phyloP scores from a whole-genome alignment of 306 rosid genomes.

The Ammopiptanthus mongolicus region DNA sequence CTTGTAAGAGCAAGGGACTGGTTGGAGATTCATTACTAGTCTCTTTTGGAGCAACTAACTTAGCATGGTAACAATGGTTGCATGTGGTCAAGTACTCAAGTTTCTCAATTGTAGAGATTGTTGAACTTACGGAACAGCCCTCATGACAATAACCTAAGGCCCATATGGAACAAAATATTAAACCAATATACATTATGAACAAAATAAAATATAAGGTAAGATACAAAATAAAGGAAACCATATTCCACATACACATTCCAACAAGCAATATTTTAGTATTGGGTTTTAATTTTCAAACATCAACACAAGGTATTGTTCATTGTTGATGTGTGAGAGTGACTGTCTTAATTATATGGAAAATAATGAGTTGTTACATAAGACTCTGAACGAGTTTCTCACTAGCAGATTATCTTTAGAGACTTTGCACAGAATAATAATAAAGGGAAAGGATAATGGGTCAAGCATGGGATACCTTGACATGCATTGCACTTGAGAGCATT shows the following conservation, averaged over 20 bases:
- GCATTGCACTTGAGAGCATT: slow-evolving; percentile 61
- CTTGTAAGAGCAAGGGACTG: slow-evolving; percentile 65
- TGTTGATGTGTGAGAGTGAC: not conserved
- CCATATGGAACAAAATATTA: slow-evolving; percentile 25
- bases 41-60: slow-evolving; percentile 40
- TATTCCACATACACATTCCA: not conserved
- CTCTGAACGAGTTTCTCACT: not conserved
- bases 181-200: slow-evolving; percentile 1
- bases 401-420: not conserved
- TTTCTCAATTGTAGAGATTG: slow-evolving; percentile 36
- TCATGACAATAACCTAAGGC: slow-evolving; percentile 72
- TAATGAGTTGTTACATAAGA: not conserved
- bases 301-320: not conserved
- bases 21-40: slow-evolving; percentile 70
- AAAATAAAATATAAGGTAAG: not conserved
- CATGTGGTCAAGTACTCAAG: slow-evolving; percentile 49
- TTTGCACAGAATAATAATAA: slow-evolving; percentile 4
- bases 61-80: slow-evolving; percentile 64
- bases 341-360: not conserved
- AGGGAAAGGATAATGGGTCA: slow-evolving; percentile 10
- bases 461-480: slow-evolving; percentile 68
- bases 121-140: slow-evolving; percentile 53
- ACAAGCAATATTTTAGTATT: not conserved
- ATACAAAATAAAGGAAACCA: not conserved
- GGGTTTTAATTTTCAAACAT: slow-evolving; percentile 17